These are phyloP conservation scores for Fusarium buxicola DNA, from an alignment of 2,329 filamentous ascomycete species.

Conservation along the genomic window DNA sequence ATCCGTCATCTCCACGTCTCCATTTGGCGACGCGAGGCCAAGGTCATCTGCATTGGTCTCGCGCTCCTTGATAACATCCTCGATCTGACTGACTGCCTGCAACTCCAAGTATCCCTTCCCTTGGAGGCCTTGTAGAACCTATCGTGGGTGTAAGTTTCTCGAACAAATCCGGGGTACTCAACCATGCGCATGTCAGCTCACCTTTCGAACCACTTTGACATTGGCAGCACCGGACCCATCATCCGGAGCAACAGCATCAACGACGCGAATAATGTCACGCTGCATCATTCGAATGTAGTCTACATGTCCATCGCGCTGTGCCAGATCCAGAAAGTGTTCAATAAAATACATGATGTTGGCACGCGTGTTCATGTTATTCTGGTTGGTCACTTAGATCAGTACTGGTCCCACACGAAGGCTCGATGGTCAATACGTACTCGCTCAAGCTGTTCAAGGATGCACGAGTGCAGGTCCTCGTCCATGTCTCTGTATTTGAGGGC, in stretches of 20 bases:
- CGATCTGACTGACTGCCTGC: constrained; percentile 82
- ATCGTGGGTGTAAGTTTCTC: constrained; percentile 21
- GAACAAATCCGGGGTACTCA: neutral
- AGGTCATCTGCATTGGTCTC: constrained; percentile 72
- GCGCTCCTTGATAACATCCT: constrained; percentile 83
- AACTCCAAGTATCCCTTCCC: constrained; percentile 77
- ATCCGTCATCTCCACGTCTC: constrained; percentile 55
- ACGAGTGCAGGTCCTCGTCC: constrained; percentile 97
- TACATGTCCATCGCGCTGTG: constrained; percentile 77
- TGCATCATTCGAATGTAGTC: constrained; percentile 96
- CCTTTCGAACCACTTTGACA: constrained; percentile 89
- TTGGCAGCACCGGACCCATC: constrained; percentile 92
- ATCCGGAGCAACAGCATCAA: constrained; percentile 90
- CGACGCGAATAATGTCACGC: constrained; percentile 88
- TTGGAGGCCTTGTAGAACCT: constrained; percentile 78
- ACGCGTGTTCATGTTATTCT: constrained; percentile 95
- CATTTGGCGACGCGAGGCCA: constrained; percentile 63
- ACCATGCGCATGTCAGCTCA: constrained; percentile 53
- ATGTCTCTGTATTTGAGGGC: constrained; percentile 93
- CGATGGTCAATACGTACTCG: constrained; percentile 60
- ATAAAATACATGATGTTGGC: constrained; percentile 99
- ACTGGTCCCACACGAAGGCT: neutral
- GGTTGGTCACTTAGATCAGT: constrained; percentile 50
- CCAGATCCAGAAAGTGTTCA: constrained; percentile 91
- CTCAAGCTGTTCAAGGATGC: constrained; percentile 95